Evolutionary conservation across 495 filamentous ascomycete genomes (phyloP), one percentile per base, ranked within the genome.

Genomic region (Neurospora sp.): DNA sequence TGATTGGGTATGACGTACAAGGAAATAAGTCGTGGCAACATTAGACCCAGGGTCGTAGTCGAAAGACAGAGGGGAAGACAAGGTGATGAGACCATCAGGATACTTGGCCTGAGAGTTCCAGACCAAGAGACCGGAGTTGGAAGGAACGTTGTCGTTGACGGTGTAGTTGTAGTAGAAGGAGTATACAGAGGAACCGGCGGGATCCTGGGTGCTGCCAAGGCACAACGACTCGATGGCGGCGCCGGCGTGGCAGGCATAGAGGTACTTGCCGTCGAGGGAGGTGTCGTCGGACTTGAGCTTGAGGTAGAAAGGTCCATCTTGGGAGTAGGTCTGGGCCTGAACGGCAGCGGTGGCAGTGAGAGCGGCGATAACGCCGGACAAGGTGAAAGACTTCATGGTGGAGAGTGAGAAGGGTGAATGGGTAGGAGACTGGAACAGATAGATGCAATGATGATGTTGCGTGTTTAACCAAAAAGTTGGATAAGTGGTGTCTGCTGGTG

Each of bases 201-300:
- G 74, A 49, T 72, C 38, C 40, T 66, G 62, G 8, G 71, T 74
- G 39, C 77, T 77, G 44, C 72, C 72, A 72, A 86, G 75, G 78
- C 88, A 91, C 44, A 90, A 80, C 11, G 82, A 84, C 74, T 88
- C 84, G 38, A 85, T 87, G 20, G 84, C 87, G 42, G 88, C 87
- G 12, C 89, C 89, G 35, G 85, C 78, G 75, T 90, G 88, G 80
- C 89, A 90, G 39, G 88, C 78, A 6, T 54, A 54, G 42, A 87
- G 83, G 70, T 80, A 83, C 3, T 79, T 73, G 80, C 79, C 81
- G 73, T 84, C 75, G 46, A 82, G 44, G 10, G 79, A 77, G 11
- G 75, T 72, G 71, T 83, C 81, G 49, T 66, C 72, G 10, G 82
- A 79, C 37, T 72, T 72, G 69, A 87, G 70, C 44, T 80, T 75